phyloP scores from a whole-genome alignment of 192 early-diverging fungal genomes.

The Linnemannia schmuckeri region DNA sequence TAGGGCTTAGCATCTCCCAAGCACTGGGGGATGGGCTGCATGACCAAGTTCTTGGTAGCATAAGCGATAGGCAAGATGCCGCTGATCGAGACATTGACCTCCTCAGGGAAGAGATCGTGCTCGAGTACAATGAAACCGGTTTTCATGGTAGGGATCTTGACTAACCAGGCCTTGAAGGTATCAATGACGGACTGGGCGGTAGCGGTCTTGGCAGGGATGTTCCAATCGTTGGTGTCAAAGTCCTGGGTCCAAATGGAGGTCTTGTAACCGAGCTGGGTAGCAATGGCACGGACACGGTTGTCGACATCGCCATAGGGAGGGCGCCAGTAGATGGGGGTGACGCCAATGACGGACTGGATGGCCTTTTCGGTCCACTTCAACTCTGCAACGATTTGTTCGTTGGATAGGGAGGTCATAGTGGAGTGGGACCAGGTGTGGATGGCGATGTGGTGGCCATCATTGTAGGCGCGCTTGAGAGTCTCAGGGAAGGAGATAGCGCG shows the following conservation, averaged over 20 bases:
- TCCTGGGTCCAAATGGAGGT: conserved; percentile 66
- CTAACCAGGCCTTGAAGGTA: conserved; percentile 60
- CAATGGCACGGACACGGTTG: conserved; percentile 66
- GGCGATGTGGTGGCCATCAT: conserved; percentile 67
- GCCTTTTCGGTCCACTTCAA: conserved; percentile 75
- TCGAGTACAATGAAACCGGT: conserved; percentile 64
- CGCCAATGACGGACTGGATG: conserved; percentile 64
- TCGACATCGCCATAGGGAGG: conserved; percentile 64
- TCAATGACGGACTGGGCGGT: conserved; percentile 36
- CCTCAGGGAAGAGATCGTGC: conserved; percentile 65
- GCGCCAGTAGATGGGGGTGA: conserved; percentile 67
- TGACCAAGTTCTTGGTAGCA: conserved; percentile 33
- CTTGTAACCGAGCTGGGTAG: conserved; percentile 62
- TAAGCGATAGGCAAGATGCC: conserved; percentile 49
- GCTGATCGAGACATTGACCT: conserved; percentile 62
- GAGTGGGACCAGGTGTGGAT: conserved; percentile 71
- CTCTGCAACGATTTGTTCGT: conserved; percentile 70
- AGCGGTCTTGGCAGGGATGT: conserved; percentile 38
- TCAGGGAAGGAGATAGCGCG: conserved; percentile 58
- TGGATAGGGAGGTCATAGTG: conserved; percentile 62
- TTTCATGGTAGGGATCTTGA: conserved; percentile 55
- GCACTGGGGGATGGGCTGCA: conserved; percentile 57
- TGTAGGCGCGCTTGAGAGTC: conserved; percentile 61
- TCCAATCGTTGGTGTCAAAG: conserved; percentile 68
- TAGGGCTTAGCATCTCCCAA: conserved; percentile 56